phyloP scores from a whole-genome alignment of 345 rosid species.

The Hibiscus mutabilis region DNA sequence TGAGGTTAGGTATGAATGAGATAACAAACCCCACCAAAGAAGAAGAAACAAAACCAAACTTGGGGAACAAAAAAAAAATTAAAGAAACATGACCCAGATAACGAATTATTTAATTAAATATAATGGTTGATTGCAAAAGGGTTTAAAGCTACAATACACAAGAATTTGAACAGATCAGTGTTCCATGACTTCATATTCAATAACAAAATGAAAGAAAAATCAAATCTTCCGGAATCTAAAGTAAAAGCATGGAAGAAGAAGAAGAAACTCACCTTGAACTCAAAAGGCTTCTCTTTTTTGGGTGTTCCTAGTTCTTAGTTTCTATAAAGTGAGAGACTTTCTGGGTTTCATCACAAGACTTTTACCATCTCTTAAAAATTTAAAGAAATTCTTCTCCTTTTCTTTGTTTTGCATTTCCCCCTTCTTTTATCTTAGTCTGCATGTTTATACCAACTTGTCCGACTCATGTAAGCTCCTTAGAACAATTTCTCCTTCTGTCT shows the following conservation, averaged over 20 bases:
- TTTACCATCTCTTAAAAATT: background rate
- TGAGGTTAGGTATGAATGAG: conserved; percentile 26
- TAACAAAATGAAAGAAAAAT: conserved; percentile 7
- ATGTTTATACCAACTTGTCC: conserved; percentile 24
- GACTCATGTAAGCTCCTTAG: background rate
- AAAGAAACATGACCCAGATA: conserved; percentile 16
- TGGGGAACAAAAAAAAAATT: too few relatives aligned
- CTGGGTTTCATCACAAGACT: background rate
- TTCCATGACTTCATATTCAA: conserved; percentile 10
- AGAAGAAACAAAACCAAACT: conserved; percentile 12
- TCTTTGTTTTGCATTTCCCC: background rate
- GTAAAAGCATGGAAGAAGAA: background rate
- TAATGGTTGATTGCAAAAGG: background rate
- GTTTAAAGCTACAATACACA: conserved; percentile 8
- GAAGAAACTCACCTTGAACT: conserved; percentile 21
- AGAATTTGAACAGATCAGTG: conserved; percentile 16
- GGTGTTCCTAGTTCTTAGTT: background rate
- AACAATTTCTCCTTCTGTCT: background rate
- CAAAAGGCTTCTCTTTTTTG: background rate
- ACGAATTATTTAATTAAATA: conserved; percentile 1
- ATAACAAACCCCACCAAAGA: conserved; percentile 14
- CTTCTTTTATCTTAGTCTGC: background rate
- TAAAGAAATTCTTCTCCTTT: background rate
- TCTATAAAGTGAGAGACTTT: conserved; percentile 16
- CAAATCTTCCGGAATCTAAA: conserved; percentile 17